Percentiles rank a stretch among this genome's conserved stretches.
Conservation (phyloP, 371 early-diverging fungal species). For the Lichtheimia ramosa region DNA sequence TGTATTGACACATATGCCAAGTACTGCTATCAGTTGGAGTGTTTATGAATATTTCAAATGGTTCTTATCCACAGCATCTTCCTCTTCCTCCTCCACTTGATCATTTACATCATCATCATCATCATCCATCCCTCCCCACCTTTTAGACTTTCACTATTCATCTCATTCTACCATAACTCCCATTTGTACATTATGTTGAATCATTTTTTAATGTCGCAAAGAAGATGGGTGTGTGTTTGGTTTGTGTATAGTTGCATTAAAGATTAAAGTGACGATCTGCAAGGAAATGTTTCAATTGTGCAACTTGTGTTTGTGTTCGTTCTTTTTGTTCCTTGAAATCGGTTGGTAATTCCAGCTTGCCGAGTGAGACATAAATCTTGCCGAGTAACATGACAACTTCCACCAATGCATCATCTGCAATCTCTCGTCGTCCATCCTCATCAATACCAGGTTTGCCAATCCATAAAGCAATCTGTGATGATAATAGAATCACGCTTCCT, state of each 20-base stretch:
- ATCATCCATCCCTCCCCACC: neutral
- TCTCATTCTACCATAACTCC: neutral
- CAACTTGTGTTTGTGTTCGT: conserved; percentile 2
- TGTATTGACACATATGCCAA: conserved; percentile 83
- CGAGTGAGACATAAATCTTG: conserved; percentile 10
- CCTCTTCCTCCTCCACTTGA: neutral
- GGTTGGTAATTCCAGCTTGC: neutral
- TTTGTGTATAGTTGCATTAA: neutral
- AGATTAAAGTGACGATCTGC: conserved; percentile 10
- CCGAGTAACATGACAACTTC: conserved; percentile 23
- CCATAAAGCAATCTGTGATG: conserved; percentile 34
- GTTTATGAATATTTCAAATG: conserved; percentile 87
- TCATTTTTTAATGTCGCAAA: neutral
- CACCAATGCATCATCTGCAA: conserved; percentile 28
- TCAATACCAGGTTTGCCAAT: conserved; percentile 33
- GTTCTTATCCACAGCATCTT: conserved; percentile 39
- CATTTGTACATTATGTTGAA: conserved; percentile 1
- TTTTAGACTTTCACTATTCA: neutral
- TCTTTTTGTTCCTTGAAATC: conserved; percentile 8
- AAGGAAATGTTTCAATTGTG: conserved; percentile 8
- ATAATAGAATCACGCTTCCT: conserved; percentile 24
- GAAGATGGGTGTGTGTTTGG: neutral
- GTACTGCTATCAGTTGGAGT: conserved; percentile 93
- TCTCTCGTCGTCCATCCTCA: conserved; percentile 19
- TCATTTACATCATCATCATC: neutral